Base-by-base conservation (phyloP, 2,329 filamentous ascomycete genomes). In the Lachnellula arida region DNA sequence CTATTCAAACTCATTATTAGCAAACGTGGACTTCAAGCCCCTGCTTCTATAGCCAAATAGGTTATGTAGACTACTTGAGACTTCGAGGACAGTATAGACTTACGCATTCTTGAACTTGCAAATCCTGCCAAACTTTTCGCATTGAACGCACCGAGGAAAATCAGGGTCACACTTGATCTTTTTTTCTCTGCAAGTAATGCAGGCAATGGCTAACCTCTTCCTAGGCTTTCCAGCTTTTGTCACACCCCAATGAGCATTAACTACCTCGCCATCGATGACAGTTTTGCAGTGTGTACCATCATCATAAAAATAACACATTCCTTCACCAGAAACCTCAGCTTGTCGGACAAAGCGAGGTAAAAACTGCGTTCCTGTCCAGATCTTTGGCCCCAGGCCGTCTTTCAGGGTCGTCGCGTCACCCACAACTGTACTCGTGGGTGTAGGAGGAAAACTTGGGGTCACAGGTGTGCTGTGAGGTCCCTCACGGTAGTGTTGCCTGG, bases 161-260 rank as follows among this genome's bases (percentile, higher is more conserved):
- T 92, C 91, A 1, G 91, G 92, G 62, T 96, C 91, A 68, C 92
- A 97, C 72, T 96, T 96, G 75, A 97, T 96, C 78, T 96, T 97
- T 83, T 96, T 97, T 74, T 96, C 91, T 50, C 92, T 84, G 71
- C 92, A 97, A 12, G 91, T 94, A 56, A 96, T 80, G 69, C 92
- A 97, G n/a, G 91, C 91, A 70, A 96, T 91, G 23, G 92, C 91
- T 55, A 96, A 78, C 55, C 92, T 81, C 75, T 97, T 97, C 63
- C 92, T 84, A 48, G 92, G 91, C 75, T 96, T 96, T 14, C 92
- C 92, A 2, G 92, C 91, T 74, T 96, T 96, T 37, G 92, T 96
- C 9, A 96, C 85, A 15, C 92, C 91, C 92, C 92, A 96, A 63
- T 90, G 89, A 1, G 91, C 89, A 69, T 96, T 96, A 51, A 96